Evolutionary conservation across 2,329 filamentous ascomycete species (phyloP).

Genomic region (Chaetomiaceae sp.): DNA sequence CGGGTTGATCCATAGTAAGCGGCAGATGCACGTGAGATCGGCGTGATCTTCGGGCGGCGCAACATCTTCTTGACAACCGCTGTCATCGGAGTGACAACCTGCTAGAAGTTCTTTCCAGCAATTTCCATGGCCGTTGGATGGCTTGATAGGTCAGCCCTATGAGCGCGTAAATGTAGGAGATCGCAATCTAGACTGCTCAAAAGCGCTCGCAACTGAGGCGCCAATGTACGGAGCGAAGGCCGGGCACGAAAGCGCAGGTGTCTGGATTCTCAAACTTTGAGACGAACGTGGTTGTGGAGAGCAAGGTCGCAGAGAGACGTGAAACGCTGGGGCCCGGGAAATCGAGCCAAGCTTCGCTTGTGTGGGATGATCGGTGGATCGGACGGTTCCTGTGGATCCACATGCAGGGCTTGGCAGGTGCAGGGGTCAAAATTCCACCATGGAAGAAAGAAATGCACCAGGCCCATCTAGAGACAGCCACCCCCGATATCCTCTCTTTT

Average conservation of each 20-base stretch:
- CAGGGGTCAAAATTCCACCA: no score
- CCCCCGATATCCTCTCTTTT: no score
- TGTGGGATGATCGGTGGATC: neutral
- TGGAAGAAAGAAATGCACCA: no score
- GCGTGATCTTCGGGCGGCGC: no score
- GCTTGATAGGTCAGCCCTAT: neutral
- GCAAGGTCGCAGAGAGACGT: neutral
- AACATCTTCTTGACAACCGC: no score
- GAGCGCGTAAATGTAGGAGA: neutral
- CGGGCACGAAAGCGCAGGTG: no score
- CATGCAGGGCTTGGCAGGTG: neutral
- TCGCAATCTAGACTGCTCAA: neutral
- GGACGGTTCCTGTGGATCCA: neutral
- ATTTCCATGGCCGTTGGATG: neutral
- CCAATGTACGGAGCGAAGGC: no score
- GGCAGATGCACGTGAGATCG: no score
- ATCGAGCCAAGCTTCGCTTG: neutral
- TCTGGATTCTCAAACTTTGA: neutral
- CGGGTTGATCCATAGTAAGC: no score
- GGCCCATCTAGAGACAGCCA: no score
- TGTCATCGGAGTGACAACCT: no score
- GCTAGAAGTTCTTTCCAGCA: no score
- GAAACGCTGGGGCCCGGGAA: neutral
- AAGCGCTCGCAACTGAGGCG: neutral
- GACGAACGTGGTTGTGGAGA: constrained; percentile 1